Conservation (phyloP, 768 basidiomycete species). For the Filobasidium floriforme region DNA sequence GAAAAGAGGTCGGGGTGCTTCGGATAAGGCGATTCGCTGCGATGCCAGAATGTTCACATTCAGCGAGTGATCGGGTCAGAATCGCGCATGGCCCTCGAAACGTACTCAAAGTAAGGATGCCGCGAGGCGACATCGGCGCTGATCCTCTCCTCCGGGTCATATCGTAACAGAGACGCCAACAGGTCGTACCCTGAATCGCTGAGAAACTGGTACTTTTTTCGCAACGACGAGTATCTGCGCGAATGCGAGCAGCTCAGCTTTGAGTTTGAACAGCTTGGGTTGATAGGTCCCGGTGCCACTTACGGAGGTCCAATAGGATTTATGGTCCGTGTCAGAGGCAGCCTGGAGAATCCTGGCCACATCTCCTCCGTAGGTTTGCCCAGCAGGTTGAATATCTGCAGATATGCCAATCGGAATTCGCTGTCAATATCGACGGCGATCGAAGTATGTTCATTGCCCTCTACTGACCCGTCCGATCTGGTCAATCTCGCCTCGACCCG, state of each 20-base stretch:
- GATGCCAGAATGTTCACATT: neutral
- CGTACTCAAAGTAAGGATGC: conserved; percentile 86
- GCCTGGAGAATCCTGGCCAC: conserved; percentile 74
- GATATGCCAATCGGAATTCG: neutral
- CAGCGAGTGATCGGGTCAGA: neutral
- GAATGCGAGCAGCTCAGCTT: neutral
- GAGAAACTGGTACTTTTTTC: conserved; percentile 78
- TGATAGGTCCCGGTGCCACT: conserved; percentile 13
- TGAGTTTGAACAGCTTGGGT: neutral
- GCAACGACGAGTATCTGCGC: conserved; percentile 51
- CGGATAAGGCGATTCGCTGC: conserved; percentile 83
- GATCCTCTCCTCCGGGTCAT: conserved; percentile 80
- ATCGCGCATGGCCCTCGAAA: neutral
- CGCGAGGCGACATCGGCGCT: conserved; percentile 80
- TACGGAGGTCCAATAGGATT: conserved; percentile 45
- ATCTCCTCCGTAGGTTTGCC: conserved; percentile 79
- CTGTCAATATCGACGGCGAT: neutral
- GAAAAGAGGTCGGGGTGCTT: conserved; percentile 94
- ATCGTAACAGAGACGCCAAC: conserved; percentile 69
- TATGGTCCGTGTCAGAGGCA: conserved; percentile 75
- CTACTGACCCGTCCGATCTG: conserved; percentile 63
- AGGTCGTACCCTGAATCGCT: conserved; percentile 77
- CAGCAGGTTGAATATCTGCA: conserved; percentile 77
- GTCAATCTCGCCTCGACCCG: conserved; percentile 90
- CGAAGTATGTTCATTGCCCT: neutral